Evolutionary conservation across 163 green algal genomes (phyloP).

Genomic region (Chlamydomonas reinhardtii): DNA sequence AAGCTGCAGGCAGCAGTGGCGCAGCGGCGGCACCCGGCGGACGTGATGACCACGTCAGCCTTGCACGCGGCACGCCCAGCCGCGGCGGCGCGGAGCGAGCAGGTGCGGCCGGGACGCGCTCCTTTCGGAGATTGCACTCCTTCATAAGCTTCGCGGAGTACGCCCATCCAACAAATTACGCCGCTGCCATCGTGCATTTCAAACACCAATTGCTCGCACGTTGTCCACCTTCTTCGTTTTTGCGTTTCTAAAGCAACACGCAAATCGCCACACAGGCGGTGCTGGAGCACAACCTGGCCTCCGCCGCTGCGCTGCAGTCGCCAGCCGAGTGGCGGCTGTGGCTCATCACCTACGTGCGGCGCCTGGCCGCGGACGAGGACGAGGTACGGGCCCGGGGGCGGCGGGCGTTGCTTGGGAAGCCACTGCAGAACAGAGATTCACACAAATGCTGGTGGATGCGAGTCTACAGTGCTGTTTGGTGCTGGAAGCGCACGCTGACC

Average conservation of each 20-base stretch:
- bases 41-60: background rate
- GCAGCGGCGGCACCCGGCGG: constrained; percentile 23
- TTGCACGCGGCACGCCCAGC: background rate
- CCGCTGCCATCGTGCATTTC: too few relatives aligned
- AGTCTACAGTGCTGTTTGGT: too few relatives aligned
- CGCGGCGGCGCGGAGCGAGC: constrained; percentile 6
- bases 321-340: constrained; percentile 76
- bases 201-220: too few relatives aligned
- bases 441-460: too few relatives aligned
- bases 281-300: constrained; percentile 77
- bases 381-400: constrained; percentile 36
- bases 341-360: constrained; percentile 76
- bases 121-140: too few relatives aligned
- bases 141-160: too few relatives aligned
- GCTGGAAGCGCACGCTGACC: too few relatives aligned
- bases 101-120: background rate
- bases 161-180: too few relatives aligned
- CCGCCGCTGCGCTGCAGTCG: constrained; percentile 71
- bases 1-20: constrained; percentile 1
- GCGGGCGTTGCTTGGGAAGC: too few relatives aligned
- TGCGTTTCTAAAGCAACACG: too few relatives aligned
- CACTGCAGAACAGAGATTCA: too few relatives aligned
- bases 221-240: too few relatives aligned
- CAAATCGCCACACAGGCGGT: constrained; percentile 54
- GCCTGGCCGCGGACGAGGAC: constrained; percentile 67